Percentiles rank a stretch among this genome's conserved stretches.
These are phyloP conservation scores for Coemansia sp. DNA, from an alignment of 192 early-diverging fungal genomes.

Conservation along the genomic window DNA sequence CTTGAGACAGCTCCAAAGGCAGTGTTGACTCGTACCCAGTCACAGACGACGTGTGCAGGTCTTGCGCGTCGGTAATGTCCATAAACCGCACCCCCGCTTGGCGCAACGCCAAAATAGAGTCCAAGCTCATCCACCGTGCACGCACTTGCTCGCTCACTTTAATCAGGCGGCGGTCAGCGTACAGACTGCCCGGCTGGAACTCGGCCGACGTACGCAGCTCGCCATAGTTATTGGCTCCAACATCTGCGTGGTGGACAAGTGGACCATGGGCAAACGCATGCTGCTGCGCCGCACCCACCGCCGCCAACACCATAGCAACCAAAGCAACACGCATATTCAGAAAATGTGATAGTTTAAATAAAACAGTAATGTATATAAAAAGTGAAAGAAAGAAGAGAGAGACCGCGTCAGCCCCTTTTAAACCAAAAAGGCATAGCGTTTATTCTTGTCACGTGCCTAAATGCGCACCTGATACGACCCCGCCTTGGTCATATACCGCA, in stretches of 20 bases:
- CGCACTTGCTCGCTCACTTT: conserved; percentile 56
- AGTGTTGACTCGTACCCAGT: conserved; percentile 29
- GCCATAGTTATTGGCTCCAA: no score
- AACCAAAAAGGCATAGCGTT: no score
- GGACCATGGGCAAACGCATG: conserved; percentile 14
- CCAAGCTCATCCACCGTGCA: conserved; percentile 60
- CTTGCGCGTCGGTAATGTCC: conserved; percentile 81
- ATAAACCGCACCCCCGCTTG: conserved; percentile 72
- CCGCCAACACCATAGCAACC: conserved; percentile 13
- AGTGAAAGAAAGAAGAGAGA: background rate
- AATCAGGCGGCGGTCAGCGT: conserved; percentile 53
- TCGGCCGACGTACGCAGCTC: conserved; percentile 15
- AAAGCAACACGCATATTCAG: conserved; percentile 17
- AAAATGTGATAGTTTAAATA: background rate
- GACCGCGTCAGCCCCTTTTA: no score
- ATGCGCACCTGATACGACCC: conserved; percentile 53
- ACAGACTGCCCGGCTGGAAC: conserved; percentile 35
- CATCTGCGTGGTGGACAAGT: background rate
- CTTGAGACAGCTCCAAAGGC: conserved; percentile 57
- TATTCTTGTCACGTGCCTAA: background rate
- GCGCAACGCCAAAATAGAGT: conserved; percentile 67
- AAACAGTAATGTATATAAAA: background rate
- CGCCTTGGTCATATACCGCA: conserved; percentile 97
- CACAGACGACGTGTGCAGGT: conserved; percentile 27
- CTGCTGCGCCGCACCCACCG: conserved; percentile 7